phyloP scores from a whole-genome alignment of 225 moss, liverwort and hornwort genomes.

The Takakia lepidozioides region DNA sequence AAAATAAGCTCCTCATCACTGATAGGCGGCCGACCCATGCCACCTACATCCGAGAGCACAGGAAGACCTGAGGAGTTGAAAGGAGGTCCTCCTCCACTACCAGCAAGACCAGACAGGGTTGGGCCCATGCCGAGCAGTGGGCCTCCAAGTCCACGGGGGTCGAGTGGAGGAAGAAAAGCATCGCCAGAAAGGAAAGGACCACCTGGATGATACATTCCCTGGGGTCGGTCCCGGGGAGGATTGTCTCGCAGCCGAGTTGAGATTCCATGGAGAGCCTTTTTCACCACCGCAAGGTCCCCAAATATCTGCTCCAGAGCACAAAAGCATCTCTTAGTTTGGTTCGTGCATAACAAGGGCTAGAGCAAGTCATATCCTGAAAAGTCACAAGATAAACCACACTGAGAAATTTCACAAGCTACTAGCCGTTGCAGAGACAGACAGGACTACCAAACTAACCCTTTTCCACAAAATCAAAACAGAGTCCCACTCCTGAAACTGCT shows the following conservation, averaged over 20 bases:
- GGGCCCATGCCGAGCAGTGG: slow-evolving; percentile 5
- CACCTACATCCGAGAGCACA: slow-evolving; percentile 13
- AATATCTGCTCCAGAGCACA: slow-evolving; percentile 72
- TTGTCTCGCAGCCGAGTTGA: slow-evolving; percentile 92
- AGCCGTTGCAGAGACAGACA: too few species aligned
- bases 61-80: slow-evolving; percentile 26
- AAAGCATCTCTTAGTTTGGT: too few species aligned
- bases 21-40: background rate
- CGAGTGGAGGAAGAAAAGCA: slow-evolving; percentile 56
- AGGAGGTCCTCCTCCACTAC: slow-evolving; percentile 44
- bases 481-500: too few species aligned
- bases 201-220: slow-evolving; percentile 32
- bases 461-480: too few species aligned
- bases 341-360: too few species aligned
- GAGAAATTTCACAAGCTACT: too few species aligned
- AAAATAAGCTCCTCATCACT: slow-evolving; percentile 80
- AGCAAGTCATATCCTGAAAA: background rate
- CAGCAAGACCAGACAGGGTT: slow-evolving; percentile 47
- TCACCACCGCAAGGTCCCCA: slow-evolving; percentile 72
- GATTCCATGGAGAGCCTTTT: slow-evolving; percentile 80
- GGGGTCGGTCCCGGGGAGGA: slow-evolving; percentile 87
- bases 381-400: too few species aligned
- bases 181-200: slow-evolving; percentile 58
- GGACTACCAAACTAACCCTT: too few species aligned
- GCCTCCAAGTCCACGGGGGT: slow-evolving; percentile 35